Percentiles rank a stretch among this genome's conserved stretches.
phyloP scores from a whole-genome alignment of 78 protist species.

The Isochrysis galbana region DNA sequence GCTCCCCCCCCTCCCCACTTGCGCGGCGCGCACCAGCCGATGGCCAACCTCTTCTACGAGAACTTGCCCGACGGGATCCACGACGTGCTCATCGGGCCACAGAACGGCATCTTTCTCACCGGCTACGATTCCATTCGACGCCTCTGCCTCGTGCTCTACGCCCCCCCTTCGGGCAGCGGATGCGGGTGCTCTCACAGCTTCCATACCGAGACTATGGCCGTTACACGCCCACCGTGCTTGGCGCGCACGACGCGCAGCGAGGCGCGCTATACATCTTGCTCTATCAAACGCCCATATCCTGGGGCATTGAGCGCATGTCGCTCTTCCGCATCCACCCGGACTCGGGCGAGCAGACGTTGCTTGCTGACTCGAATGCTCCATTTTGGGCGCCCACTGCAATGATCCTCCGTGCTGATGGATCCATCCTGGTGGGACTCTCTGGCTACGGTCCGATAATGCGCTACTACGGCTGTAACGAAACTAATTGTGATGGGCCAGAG shows the following conservation, averaged over 20 bases:
- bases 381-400: neutral
- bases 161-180: neutral
- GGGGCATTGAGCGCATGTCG: neutral
- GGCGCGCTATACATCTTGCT: neutral
- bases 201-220: slow-evolving; percentile 1
- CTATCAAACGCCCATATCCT: neutral
- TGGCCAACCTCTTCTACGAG: neutral
- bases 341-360: neutral
- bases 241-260: neutral
- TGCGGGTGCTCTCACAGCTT: neutral
- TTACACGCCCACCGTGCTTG: neutral
- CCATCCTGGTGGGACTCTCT: neutral
- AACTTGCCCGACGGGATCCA: slow-evolving; percentile 2
- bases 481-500: neutral
- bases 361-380: neutral
- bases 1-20: no score
- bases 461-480: neutral
- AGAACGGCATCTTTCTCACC: neutral
- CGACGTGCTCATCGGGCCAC: neutral
- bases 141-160: neutral
- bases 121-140: neutral
- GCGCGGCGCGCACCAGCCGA: no score
- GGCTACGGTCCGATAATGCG: neutral
- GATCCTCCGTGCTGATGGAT: neutral
- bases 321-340: neutral